phyloP scores from a whole-genome alignment of 2,329 filamentous ascomycete genomes.

The Bipolaris sorokiniana region DNA sequence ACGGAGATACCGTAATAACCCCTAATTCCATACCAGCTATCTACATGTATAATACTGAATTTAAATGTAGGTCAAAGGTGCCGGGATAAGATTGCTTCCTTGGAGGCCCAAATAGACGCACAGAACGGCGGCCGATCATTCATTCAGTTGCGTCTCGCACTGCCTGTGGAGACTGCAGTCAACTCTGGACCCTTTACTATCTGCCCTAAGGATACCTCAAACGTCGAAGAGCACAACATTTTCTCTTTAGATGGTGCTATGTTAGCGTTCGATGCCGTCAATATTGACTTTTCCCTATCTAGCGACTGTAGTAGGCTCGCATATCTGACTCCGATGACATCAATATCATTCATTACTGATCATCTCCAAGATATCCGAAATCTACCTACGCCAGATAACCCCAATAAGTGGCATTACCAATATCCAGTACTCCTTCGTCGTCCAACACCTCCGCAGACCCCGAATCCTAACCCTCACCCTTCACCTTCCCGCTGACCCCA shows the following conservation, averaged over 20 bases:
- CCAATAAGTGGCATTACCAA: background rate
- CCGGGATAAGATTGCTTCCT: background rate
- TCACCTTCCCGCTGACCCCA: slow-evolving; percentile 3
- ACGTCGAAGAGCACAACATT: background rate
- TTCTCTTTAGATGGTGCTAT: background rate
- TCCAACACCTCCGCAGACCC: background rate
- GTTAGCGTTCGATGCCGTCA: background rate
- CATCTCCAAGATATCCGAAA: background rate
- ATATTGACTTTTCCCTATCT: background rate
- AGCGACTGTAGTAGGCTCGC: background rate
- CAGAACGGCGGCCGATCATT: background rate
- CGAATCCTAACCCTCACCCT: background rate
- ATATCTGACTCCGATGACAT: background rate
- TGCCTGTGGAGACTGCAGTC: background rate
- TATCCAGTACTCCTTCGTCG: background rate
- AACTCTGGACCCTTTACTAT: background rate
- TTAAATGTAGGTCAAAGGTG: background rate
- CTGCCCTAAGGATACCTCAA: background rate
- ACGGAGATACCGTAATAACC: slow-evolving; percentile 7
- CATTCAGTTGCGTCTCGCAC: background rate
- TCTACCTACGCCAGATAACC: background rate
- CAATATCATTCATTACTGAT: background rate
- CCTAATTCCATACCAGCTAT: background rate
- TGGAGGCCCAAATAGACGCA: background rate
- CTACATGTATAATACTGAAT: background rate